Evolutionary conservation across 2,329 filamentous ascomycete species (phyloP).

Genomic region (Aspergillus sojae): DNA sequence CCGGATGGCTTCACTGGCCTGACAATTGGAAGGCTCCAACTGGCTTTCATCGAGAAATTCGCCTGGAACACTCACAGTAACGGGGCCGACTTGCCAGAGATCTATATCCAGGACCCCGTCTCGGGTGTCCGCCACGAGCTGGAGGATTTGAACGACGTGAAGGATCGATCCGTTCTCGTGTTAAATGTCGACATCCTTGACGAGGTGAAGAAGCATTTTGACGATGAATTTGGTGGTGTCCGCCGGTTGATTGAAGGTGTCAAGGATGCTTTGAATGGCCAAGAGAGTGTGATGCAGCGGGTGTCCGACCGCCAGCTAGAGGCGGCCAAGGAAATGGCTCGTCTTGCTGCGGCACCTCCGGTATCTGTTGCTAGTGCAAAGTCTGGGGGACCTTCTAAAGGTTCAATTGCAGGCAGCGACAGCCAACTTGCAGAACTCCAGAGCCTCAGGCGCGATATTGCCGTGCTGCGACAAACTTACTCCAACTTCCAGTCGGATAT

Average conservation of each 20-base stretch:
- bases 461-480: constrained; percentile 90
- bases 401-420: constrained; percentile 46
- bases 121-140: constrained; percentile 96
- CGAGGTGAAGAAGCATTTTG: constrained; percentile 94
- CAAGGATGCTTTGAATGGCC: constrained; percentile 79
- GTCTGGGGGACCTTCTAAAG: constrained; percentile 27
- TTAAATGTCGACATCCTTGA: constrained; percentile 91
- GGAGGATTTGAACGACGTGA: constrained; percentile 89
- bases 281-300: constrained; percentile 77
- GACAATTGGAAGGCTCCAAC: constrained; percentile 82
- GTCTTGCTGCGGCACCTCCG: constrained; percentile 57
- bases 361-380: constrained; percentile 29
- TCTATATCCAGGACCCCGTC: constrained; percentile 94
- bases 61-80: constrained; percentile 98
- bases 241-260: constrained; percentile 84
- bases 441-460: constrained; percentile 81
- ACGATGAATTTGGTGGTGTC: constrained; percentile 82
- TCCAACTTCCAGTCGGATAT: constrained; percentile 88
- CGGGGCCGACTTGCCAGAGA: constrained; percentile 88
- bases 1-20: constrained; percentile 81
- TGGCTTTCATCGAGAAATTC: constrained; percentile 98
- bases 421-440: constrained; percentile 78
- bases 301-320: constrained; percentile 92
- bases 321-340: constrained; percentile 81
- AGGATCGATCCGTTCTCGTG: constrained; percentile 92